Conservation (phyloP, 306 rosid genomes). For the Quercus bicolor region DNA sequence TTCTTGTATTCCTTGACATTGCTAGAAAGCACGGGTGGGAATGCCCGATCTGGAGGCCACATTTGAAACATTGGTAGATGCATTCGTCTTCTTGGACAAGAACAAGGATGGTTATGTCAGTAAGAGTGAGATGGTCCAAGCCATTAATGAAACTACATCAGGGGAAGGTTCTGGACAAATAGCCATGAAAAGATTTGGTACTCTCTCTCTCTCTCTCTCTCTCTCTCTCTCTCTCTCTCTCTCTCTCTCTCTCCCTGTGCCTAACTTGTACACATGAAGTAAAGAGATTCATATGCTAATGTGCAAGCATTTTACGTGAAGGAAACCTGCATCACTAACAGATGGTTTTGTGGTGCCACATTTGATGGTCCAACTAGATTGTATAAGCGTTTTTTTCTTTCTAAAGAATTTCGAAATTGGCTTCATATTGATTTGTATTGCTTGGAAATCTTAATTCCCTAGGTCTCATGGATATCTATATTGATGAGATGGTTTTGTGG, state of each 20-base stretch:
- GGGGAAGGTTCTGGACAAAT: conserved; percentile 86
- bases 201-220: conserved; percentile 24
- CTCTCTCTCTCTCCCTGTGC: neutral
- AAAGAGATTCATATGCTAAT: conserved; percentile 7
- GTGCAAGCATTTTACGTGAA: neutral
- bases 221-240: too few relatives aligned
- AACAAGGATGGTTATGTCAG: conserved; percentile 92
- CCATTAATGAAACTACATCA: conserved; percentile 77
- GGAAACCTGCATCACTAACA: neutral
- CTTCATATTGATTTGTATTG: neutral
- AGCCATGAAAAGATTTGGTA: conserved; percentile 94
- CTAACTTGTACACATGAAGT: neutral
- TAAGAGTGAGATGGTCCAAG: conserved; percentile 86
- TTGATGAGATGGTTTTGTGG: neutral
- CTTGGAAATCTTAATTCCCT: neutral
- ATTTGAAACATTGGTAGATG: conserved; percentile 80
- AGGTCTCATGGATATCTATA: neutral
- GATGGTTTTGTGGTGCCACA: neutral
- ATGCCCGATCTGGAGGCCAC: conserved; percentile 82
- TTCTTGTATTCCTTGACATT: conserved; percentile 41
- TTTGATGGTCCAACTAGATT: conserved; percentile 19
- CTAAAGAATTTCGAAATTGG: neutral
- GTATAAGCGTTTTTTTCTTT: neutral
- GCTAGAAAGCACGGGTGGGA: conserved; percentile 62
- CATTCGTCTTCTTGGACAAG: conserved; percentile 93